Conservation (phyloP, 1,284 basidiomycete species). For the Irpex sp. region DNA sequence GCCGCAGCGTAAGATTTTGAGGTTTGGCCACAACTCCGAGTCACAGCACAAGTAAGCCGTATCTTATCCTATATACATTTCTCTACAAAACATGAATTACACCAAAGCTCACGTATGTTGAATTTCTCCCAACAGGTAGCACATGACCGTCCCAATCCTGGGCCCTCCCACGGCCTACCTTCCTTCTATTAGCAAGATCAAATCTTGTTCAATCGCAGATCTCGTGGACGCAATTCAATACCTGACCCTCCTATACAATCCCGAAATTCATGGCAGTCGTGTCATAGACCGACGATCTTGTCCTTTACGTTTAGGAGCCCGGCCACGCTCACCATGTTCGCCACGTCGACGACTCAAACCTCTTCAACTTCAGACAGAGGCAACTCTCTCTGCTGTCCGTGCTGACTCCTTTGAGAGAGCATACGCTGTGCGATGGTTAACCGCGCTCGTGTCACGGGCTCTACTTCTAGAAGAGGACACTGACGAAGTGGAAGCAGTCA, state of each 20-base stretch:
- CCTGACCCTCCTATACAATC: constrained; percentile 53
- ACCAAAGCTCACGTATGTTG: neutral
- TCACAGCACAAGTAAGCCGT: neutral
- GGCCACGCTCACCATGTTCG: neutral
- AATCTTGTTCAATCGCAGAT: constrained; percentile 26
- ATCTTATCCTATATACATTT: no score
- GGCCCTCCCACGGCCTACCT: constrained; percentile 33
- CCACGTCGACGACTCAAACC: neutral
- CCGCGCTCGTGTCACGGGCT: constrained; percentile 54
- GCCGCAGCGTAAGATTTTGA: neutral
- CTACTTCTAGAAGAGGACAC: constrained; percentile 16
- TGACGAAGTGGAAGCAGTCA: constrained; percentile 40
- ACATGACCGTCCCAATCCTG: constrained; percentile 12
- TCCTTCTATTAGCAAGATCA: constrained; percentile 35
- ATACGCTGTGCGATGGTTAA: constrained; percentile 79
- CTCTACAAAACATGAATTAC: no score
- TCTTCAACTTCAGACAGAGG: neutral
- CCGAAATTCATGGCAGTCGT: constrained; percentile 51
- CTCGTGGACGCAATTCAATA: constrained; percentile 44
- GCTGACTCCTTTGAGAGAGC: constrained; percentile 74
- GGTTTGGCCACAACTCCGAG: neutral
- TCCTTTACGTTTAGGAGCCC: neutral
- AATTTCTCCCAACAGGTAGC: neutral
- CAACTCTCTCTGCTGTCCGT: constrained; percentile 32
- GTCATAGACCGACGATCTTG: constrained; percentile 22